Percentiles rank a stretch among this genome's conserved stretches.
Evolutionary conservation across 768 basidiomycete genomes (phyloP).

Genomic region (Cystobasidium tubakii): DNA sequence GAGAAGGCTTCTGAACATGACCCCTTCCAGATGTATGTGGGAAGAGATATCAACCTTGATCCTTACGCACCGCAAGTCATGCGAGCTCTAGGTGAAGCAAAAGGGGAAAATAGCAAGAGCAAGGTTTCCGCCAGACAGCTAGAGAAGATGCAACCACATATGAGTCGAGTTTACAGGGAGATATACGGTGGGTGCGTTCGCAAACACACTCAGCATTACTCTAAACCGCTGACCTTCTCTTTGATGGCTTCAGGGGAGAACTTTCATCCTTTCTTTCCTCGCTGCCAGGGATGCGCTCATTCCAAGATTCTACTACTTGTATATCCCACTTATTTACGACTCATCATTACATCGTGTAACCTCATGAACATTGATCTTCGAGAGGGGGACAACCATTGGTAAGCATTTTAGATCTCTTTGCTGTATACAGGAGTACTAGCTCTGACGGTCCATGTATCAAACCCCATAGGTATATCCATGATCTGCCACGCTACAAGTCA

Average conservation of each 20-base stretch:
- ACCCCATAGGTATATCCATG: conserved; percentile 33
- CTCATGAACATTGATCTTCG: conserved; percentile 35
- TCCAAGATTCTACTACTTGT: conserved; percentile 32
- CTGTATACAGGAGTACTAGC: too few species aligned
- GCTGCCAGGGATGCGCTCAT: conserved; percentile 20
- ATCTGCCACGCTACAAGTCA: conserved; percentile 13
- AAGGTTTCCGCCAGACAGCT: conserved; percentile 14
- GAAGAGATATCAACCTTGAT: conserved; percentile 18
- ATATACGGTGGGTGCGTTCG: background rate
- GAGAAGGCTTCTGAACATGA: background rate
- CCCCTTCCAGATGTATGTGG: conserved; percentile 26
- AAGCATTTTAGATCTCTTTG: conserved; percentile 3
- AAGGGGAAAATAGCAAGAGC: background rate
- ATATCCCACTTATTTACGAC: conserved; percentile 33
- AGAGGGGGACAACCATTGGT: conserved; percentile 39
- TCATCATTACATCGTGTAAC: conserved; percentile 39
- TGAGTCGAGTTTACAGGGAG: background rate
- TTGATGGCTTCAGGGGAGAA: background rate
- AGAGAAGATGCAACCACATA: background rate
- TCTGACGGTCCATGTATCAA: too few species aligned
- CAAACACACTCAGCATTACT: background rate
- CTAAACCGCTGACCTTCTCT: background rate
- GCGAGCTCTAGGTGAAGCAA: background rate
- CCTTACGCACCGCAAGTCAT: conserved; percentile 4
- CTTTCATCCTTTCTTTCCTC: conserved; percentile 18